A percentile compares a stretch with the other conserved stretches of the same genome.
Evolutionary conservation across 305 asterid genomes (phyloP).

Genomic region (Ilex paraguariensis): DNA sequence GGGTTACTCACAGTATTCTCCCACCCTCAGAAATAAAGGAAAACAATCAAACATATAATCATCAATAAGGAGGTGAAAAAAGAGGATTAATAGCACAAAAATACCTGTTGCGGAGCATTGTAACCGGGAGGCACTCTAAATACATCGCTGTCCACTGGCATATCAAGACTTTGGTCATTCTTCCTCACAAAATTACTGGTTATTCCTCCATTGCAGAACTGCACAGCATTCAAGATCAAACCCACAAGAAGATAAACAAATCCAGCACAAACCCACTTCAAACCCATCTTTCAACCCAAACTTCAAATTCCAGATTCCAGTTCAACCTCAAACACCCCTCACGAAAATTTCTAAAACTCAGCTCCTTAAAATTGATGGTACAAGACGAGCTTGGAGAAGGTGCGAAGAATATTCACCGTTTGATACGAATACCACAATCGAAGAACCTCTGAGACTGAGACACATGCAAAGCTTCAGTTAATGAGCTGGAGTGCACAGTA

Average conservation of each 20-base stretch:
- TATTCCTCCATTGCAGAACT: slow-evolving; percentile 39
- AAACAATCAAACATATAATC: background rate
- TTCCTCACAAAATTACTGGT: slow-evolving; percentile 41
- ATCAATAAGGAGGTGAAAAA: background rate
- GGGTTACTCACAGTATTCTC: no score
- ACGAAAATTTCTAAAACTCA: no score
- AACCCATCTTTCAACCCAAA: slow-evolving; percentile 15
- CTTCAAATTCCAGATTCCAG: no score
- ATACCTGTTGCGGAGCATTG: slow-evolving; percentile 75
- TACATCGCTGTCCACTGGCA: slow-evolving; percentile 70
- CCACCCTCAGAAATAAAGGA: no score
- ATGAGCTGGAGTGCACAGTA: no score
- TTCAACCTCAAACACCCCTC: no score
- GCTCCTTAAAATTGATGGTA: no score
- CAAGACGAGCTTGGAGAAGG: no score
- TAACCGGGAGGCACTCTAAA: slow-evolving; percentile 57
- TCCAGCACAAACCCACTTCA: slow-evolving; percentile 6
- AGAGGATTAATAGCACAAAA: background rate
- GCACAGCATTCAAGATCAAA: slow-evolving; percentile 14
- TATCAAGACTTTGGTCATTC: slow-evolving; percentile 37
- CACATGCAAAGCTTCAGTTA: no score
- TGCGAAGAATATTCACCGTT: no score
- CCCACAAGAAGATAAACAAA: slow-evolving; percentile 14
- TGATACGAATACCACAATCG: no score
- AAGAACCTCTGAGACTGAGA: no score